Evolutionary conservation across 768 basidiomycete genomes (phyloP).

Genomic region (Tricholoma saponaceum): DNA sequence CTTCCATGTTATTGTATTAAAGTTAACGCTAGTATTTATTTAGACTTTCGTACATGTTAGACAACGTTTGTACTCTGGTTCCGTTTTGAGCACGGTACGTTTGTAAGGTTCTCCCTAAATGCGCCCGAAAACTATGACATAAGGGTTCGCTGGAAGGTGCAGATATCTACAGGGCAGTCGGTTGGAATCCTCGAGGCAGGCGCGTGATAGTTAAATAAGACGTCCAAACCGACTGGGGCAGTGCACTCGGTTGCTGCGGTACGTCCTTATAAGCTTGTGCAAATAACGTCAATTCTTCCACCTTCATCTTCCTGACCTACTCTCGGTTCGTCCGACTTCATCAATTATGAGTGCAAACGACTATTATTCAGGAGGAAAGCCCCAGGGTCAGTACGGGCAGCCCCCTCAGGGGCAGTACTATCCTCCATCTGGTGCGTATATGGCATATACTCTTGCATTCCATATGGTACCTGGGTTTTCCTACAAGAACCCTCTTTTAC

Average conservation of each 20-base stretch:
- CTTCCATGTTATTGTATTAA: not conserved
- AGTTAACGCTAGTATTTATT: not conserved
- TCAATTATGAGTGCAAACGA: slow-evolving; percentile 67
- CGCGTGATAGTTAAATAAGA: too few relatives aligned
- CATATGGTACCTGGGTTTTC: not conserved
- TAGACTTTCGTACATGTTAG: not conserved
- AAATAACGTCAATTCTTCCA: slow-evolving; percentile 24
- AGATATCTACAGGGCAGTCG: too few relatives aligned
- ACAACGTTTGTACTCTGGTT: not conserved
- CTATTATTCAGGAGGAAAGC: slow-evolving; percentile 55
- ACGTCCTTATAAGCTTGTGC: slow-evolving; percentile 14
- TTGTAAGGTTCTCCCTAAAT: not conserved
- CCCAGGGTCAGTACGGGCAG: slow-evolving; percentile 49
- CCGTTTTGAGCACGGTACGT: not conserved
- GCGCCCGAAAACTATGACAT: too few relatives aligned
- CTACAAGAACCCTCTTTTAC: not conserved
- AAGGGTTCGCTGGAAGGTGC: too few relatives aligned
- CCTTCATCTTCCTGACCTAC: slow-evolving; percentile 10
- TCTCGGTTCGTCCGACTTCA: slow-evolving; percentile 11
- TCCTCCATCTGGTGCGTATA: slow-evolving; percentile 31
- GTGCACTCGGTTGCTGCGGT: not conserved
- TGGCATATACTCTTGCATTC: not conserved
- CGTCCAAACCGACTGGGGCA: not conserved
- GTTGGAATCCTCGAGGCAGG: too few relatives aligned
- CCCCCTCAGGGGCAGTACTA: slow-evolving; percentile 44